Conservation (phyloP, 2,329 filamentous ascomycete species). For the Cytospora chrysosperma region DNA sequence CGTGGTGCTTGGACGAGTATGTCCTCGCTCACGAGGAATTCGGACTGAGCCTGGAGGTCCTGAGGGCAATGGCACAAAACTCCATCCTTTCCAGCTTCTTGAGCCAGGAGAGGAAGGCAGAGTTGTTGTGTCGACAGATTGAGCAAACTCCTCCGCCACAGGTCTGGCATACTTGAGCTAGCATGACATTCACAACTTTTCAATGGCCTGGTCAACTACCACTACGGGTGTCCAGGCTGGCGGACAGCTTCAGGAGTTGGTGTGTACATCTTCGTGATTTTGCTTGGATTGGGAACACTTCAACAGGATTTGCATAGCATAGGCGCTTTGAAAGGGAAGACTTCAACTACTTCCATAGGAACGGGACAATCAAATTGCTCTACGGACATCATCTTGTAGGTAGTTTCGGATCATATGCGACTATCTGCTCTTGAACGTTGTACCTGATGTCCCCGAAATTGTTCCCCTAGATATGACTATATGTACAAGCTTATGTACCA, state of each 20-base stretch:
- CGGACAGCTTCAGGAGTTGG: background rate
- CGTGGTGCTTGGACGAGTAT: slow-evolving; percentile 24
- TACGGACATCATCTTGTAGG: too few species aligned
- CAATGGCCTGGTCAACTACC: background rate
- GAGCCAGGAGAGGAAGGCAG: background rate
- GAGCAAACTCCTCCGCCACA: background rate
- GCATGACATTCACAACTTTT: background rate
- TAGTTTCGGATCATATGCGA: too few species aligned
- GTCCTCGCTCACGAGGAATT: slow-evolving; percentile 21
- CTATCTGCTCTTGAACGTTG: too few species aligned
- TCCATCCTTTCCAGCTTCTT: slow-evolving; percentile 18
- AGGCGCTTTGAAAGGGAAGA: background rate
- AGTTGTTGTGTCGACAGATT: background rate
- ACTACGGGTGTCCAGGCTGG: background rate
- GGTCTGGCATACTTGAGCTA: background rate
- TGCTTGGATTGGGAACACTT: background rate
- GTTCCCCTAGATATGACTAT: too few species aligned
- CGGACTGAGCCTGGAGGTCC: slow-evolving; percentile 10
- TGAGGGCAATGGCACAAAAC: slow-evolving; percentile 16
- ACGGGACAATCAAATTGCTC: background rate
- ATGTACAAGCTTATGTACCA: too few species aligned
- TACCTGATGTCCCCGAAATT: too few species aligned
- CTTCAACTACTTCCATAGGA: background rate
- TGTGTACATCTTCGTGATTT: background rate
- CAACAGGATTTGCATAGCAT: background rate